Percentiles rank a stretch among this genome's conserved stretches.
Evolutionary conservation across 306 rosid genomes (phyloP).

Genomic region (Myrica gale): DNA sequence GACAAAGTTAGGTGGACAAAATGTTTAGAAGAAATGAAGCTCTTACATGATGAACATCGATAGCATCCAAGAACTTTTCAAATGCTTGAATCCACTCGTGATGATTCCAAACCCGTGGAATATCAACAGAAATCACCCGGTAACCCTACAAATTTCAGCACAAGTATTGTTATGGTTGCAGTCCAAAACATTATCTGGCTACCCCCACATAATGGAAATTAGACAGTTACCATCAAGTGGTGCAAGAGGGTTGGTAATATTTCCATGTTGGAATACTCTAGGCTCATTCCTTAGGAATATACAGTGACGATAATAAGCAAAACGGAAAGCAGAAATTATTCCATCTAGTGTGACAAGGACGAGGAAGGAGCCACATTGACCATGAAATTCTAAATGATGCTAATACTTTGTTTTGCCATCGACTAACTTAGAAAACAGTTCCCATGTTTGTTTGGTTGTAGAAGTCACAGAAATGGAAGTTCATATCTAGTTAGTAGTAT

Average conservation of each 20-base stretch:
- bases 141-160: slow-evolving; percentile 65
- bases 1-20: slow-evolving; percentile 5
- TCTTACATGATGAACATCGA: slow-evolving; percentile 92
- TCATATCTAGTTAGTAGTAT: background rate
- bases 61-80: slow-evolving; percentile 98
- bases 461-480: background rate
- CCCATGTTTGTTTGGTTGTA: background rate
- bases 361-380: background rate
- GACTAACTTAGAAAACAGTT: background rate
- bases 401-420: background rate
- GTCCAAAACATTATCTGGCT: background rate
- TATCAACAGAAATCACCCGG: slow-evolving; percentile 90
- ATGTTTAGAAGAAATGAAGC: slow-evolving; percentile 20
- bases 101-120: slow-evolving; percentile 93
- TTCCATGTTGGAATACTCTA: too few relatives aligned
- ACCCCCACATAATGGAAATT: background rate
- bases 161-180: background rate
- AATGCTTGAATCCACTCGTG: slow-evolving; percentile 93
- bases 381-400: background rate
- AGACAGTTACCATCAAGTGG: background rate
- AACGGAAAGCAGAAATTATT: background rate
- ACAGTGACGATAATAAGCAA: too few relatives aligned
- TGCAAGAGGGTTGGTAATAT: background rate
- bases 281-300: too few relatives aligned
- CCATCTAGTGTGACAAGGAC: slow-evolving; percentile 5